Conservation (phyloP, 352 stramenopile species). For the Globisporangium mamillatum region DNA sequence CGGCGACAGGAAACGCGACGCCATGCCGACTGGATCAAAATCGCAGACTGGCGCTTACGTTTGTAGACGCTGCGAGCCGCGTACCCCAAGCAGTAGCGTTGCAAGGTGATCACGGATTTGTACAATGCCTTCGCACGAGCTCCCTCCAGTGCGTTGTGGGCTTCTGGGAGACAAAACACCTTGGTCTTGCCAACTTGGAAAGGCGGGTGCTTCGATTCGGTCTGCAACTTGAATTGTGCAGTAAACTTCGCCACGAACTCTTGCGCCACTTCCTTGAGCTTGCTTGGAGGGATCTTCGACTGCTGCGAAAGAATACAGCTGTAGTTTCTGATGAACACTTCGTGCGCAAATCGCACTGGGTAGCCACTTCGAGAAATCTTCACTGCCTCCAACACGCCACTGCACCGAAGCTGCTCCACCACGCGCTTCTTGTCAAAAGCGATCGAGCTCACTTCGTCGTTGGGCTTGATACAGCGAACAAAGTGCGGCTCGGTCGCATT, state of each 20-base stretch:
- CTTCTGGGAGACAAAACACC: conserved; percentile 70
- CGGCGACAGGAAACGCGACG: conserved; percentile 43
- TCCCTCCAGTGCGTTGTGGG: conserved; percentile 65
- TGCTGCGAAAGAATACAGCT: conserved; percentile 58
- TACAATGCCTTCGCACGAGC: conserved; percentile 62
- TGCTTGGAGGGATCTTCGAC: conserved; percentile 33
- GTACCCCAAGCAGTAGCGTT: conserved; percentile 75
- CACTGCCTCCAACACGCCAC: conserved; percentile 84
- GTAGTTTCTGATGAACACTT: conserved; percentile 89
- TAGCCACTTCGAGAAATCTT: conserved; percentile 88
- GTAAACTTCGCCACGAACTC: conserved; percentile 46
- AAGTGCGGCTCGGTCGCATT: conserved; percentile 93
- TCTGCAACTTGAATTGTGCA: conserved; percentile 31
- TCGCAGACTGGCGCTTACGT: conserved; percentile 38
- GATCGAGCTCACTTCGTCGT: conserved; percentile 59
- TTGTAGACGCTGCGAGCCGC: conserved; percentile 43
- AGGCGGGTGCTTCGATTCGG: conserved; percentile 44
- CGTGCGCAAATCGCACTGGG: conserved; percentile 94
- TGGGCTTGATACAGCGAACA: conserved; percentile 90
- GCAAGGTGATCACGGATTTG: conserved; percentile 66
- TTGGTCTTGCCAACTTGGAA: conserved; percentile 85
- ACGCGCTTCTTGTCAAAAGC: conserved; percentile 68
- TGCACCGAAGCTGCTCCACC: conserved; percentile 84
- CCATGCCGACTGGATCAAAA: conserved; percentile 59
- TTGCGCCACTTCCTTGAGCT: conserved; percentile 48